Evolutionary conservation across 1,284 basidiomycete genomes (phyloP).

Genomic region (Ustilago loliicola): DNA sequence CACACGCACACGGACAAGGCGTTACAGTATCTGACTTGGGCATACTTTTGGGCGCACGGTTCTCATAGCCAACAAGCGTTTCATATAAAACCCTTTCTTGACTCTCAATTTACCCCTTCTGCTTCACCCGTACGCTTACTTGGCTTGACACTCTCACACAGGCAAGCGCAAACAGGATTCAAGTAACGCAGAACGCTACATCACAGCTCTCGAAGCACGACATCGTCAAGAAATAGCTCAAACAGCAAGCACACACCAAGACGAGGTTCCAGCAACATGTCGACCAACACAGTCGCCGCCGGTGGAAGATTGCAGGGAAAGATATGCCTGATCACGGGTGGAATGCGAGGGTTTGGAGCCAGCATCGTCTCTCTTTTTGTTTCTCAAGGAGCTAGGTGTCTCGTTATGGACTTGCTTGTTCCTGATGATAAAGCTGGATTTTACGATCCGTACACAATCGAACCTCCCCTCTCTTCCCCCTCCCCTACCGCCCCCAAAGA

Average conservation of each 20-base stretch:
- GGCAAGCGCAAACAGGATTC: no score
- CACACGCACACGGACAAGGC: neutral
- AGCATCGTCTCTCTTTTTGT: slow-evolving; percentile 36
- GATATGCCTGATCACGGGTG: slow-evolving; percentile 34
- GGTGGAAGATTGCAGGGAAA: slow-evolving; percentile 3
- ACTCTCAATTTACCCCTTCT: no score
- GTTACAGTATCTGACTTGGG: no score
- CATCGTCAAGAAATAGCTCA: no score
- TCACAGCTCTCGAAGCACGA: no score
- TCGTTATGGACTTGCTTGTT: slow-evolving; percentile 30
- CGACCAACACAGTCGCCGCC: neutral
- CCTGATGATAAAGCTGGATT: neutral
- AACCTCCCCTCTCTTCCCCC: neutral
- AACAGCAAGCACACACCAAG: no score
- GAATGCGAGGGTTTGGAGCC: slow-evolving; percentile 35
- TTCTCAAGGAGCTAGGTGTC: slow-evolving; percentile 11
- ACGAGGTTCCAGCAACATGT: neutral
- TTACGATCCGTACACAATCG: slow-evolving; percentile 19
- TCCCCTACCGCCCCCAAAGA: neutral
- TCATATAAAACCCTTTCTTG: no score
- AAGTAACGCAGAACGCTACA: no score
- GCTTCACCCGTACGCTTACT: no score
- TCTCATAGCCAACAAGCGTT: no score
- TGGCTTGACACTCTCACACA: no score
- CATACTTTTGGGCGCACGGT: no score